phyloP scores from a whole-genome alignment of 495 filamentous ascomycete species.

The Aspergillus steynii region DNA sequence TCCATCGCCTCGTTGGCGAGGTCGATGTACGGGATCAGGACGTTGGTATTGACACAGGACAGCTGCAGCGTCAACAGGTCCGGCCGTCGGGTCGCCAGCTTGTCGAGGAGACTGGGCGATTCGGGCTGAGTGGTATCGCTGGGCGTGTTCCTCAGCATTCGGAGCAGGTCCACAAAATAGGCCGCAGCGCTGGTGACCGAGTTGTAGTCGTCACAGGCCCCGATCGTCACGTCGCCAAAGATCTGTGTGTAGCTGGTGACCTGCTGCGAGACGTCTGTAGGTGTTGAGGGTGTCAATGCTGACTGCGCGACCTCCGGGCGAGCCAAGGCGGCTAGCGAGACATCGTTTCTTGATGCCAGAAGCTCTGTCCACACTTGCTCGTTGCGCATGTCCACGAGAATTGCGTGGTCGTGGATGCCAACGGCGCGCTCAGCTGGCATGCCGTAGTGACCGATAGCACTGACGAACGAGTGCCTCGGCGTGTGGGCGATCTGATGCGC shows the following conservation, averaged over 20 bases:
- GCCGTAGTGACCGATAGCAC: background rate
- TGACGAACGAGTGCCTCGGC: background rate
- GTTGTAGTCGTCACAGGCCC: background rate
- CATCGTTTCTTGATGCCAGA: background rate
- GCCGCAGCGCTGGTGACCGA: slow-evolving; percentile 2
- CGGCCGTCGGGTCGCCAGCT: background rate
- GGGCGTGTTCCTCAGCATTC: background rate
- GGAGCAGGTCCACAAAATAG: slow-evolving; percentile 1
- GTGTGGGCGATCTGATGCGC: background rate
- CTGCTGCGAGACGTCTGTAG: no score
- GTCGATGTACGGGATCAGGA: slow-evolving; percentile 1
- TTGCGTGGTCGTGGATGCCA: background rate
- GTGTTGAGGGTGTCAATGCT: background rate
- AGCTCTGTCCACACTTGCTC: background rate
- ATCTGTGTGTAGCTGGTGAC: no score
- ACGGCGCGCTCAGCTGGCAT: background rate
- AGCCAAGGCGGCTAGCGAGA: background rate
- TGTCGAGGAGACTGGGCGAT: background rate
- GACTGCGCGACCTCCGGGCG: background rate
- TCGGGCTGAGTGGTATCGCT: background rate
- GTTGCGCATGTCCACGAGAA: background rate
- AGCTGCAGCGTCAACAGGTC: slow-evolving; percentile 1
- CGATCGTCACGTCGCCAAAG: background rate
- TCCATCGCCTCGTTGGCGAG: slow-evolving; percentile 2
- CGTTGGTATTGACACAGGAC: slow-evolving; percentile 1